A percentile compares a stretch with the other conserved stretches of the same genome.
These are phyloP conservation scores for Tulasnella sp. DNA, from an alignment of 768 basidiomycete species.

Conservation along the genomic window DNA sequence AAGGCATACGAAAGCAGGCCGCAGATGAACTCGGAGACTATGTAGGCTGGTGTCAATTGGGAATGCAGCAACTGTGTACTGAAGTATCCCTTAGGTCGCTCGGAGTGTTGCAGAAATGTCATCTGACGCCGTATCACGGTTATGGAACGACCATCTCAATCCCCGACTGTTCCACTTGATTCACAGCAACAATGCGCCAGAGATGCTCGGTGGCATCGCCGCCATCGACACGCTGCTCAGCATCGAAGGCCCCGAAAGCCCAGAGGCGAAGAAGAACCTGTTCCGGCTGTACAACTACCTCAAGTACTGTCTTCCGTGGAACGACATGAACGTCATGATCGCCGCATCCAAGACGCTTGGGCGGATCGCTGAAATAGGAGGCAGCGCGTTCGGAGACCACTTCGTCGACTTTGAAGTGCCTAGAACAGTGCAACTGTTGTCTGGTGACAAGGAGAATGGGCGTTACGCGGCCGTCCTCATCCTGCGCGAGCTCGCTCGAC, in stretches of 20 bases:
- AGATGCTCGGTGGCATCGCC: conserved; percentile 83
- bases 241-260: conserved; percentile 75
- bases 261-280: conserved; percentile 61
- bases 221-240: conserved; percentile 86
- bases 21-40: conserved; percentile 39
- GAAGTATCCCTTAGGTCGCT: conserved; percentile 57
- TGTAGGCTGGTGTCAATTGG: conserved; percentile 30
- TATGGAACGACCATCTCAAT: conserved; percentile 87
- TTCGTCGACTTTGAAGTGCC: conserved; percentile 92
- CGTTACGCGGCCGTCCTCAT: conserved; percentile 94
- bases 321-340: conserved; percentile 92
- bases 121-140: conserved; percentile 74
- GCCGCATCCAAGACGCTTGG: conserved; percentile 92
- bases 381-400: conserved; percentile 78
- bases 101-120: conserved; percentile 78
- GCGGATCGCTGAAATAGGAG: conserved; percentile 81
- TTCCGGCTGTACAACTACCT: conserved; percentile 93
- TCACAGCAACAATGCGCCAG: conserved; percentile 74
- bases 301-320: conserved; percentile 86
- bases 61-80: not conserved
- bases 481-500: conserved; percentile 87
- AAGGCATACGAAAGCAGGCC: conserved; percentile 39
- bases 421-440: conserved; percentile 77
- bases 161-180: conserved; percentile 78
- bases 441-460: conserved; percentile 73